A percentile compares a stretch with the other conserved stretches of the same genome.
phyloP scores from a whole-genome alignment of 805 yeast genomes.

The Debaryomyces maramus region DNA sequence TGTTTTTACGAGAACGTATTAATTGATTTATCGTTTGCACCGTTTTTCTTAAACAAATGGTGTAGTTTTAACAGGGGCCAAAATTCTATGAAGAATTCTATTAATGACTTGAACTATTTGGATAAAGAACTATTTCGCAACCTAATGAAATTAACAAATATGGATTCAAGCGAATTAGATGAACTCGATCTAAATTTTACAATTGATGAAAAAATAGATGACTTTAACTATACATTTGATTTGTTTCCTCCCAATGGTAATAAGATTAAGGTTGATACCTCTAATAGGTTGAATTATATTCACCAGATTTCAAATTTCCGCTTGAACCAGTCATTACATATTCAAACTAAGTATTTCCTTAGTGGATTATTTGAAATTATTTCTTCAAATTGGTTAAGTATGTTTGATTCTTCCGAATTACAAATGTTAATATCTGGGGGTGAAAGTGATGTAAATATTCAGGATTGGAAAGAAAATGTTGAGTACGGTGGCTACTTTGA shows the following conservation, averaged over 20 bases:
- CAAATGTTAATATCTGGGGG: conserved; percentile 83
- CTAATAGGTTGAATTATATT: conserved; percentile 70
- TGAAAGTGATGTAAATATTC: conserved; percentile 67
- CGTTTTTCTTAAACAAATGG: conserved; percentile 77
- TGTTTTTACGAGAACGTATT: conserved; percentile 82
- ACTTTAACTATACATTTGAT: conserved; percentile 46
- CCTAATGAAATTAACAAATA: conserved; percentile 58
- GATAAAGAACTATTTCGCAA: conserved; percentile 68
- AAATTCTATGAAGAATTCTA: conserved; percentile 50
- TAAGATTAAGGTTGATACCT: conserved; percentile 50
- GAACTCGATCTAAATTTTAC: conserved; percentile 68
- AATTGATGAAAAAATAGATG: conserved; percentile 48
- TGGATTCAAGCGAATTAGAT: conserved; percentile 57
- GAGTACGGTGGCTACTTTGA: conserved; percentile 64
- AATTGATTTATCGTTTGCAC: conserved; percentile 81
- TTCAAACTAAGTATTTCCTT: conserved; percentile 62
- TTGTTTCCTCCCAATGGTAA: conserved; percentile 61
- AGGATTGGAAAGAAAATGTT: conserved; percentile 64
- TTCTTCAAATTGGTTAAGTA: conserved; percentile 69
- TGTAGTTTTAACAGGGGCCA: conserved; percentile 33
- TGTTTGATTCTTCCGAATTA: conserved; percentile 83
- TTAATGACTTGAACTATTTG: conserved; percentile 74
- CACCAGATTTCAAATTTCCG: conserved; percentile 78
- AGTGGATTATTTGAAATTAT: conserved; percentile 72
- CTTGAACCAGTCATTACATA: conserved; percentile 59